Percentiles rank a stretch among this genome's conserved stretches.
Conservation (phyloP, 495 filamentous ascomycete genomes). For the Platismatia glauca region DNA sequence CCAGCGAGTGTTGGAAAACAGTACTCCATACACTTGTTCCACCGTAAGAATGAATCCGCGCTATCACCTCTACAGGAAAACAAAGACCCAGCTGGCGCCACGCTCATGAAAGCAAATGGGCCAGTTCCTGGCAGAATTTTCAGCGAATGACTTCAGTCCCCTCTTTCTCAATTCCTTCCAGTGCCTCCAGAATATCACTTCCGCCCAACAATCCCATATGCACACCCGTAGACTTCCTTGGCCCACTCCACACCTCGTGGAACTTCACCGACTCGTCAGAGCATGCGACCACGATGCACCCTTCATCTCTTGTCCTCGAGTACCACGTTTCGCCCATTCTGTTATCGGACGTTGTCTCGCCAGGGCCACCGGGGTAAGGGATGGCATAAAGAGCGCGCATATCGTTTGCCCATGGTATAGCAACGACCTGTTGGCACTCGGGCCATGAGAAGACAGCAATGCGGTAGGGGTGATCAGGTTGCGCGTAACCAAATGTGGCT, state of each 20-base stretch:
- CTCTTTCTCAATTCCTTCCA: constrained; percentile 78
- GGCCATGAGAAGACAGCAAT: constrained; percentile 97
- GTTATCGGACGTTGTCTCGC: constrained; percentile 22
- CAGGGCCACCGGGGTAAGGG: constrained; percentile 32
- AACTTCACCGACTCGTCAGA: constrained; percentile 94
- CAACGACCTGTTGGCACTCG: constrained; percentile 76
- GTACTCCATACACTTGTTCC: not conserved
- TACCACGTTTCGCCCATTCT: constrained; percentile 47
- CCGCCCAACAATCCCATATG: constrained; percentile 66
- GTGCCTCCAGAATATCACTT: constrained; percentile 76
- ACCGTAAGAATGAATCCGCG: not conserved
- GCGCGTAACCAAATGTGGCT: constrained; percentile 92
- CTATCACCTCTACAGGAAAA: not conserved
- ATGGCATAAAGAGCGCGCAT: constrained; percentile 47
- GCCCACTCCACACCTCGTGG: constrained; percentile 81
- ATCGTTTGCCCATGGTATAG: constrained; percentile 80
- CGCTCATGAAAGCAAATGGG: not conserved
- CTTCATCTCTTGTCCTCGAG: constrained; percentile 61
- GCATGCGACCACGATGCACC: constrained; percentile 87
- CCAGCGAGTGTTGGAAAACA: not conserved
- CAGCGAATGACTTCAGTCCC: constrained; percentile 35
- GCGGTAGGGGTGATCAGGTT: constrained; percentile 82
- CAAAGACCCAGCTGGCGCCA: not conserved
- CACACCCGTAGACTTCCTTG: constrained; percentile 45
- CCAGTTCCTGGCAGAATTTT: not conserved